Evolutionary conservation across 805 yeast genomes (phyloP).

Genomic region (Starmerella vitae): DNA sequence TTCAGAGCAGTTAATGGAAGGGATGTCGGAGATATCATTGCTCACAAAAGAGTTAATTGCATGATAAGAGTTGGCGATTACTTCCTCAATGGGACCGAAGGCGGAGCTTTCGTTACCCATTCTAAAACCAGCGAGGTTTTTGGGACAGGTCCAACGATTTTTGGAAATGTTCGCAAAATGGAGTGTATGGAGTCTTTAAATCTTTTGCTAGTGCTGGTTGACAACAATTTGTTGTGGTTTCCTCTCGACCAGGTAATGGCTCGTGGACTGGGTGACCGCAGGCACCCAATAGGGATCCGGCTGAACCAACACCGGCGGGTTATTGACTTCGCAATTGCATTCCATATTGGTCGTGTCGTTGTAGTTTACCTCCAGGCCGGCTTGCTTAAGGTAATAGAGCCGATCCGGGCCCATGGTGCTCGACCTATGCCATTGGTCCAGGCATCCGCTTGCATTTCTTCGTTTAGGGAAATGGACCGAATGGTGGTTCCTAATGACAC

Average conservation of each 20-base stretch:
- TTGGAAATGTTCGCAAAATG: constrained; percentile 39
- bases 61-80: constrained; percentile 31
- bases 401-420: constrained; percentile 27
- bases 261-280: constrained; percentile 16
- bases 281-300: constrained; percentile 35
- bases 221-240: constrained; percentile 46
- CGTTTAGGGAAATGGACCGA: constrained; percentile 34
- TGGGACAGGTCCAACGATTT: no score
- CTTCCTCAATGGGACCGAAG: constrained; percentile 42
- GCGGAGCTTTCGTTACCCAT: constrained; percentile 43
- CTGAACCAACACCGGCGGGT: constrained; percentile 32
- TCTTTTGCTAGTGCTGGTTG: constrained; percentile 42
- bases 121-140: constrained; percentile 25
- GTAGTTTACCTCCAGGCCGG: constrained; percentile 44
- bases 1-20: constrained; percentile 24
- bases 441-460: constrained; percentile 26
- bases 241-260: constrained; percentile 46
- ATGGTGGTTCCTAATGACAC: constrained; percentile 45
- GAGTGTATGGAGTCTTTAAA: constrained; percentile 45
- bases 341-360: constrained; percentile 48
- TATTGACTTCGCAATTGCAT: constrained; percentile 48
- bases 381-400: constrained; percentile 53
- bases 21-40: constrained; percentile 21
- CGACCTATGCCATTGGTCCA: constrained; percentile 14
- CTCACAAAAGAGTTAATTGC: constrained; percentile 30